Evolutionary conservation across 2,329 filamentous ascomycete genomes (phyloP), one percentile per base, ranked within the genome.

Genomic region (Aschersonia sp.): DNA sequence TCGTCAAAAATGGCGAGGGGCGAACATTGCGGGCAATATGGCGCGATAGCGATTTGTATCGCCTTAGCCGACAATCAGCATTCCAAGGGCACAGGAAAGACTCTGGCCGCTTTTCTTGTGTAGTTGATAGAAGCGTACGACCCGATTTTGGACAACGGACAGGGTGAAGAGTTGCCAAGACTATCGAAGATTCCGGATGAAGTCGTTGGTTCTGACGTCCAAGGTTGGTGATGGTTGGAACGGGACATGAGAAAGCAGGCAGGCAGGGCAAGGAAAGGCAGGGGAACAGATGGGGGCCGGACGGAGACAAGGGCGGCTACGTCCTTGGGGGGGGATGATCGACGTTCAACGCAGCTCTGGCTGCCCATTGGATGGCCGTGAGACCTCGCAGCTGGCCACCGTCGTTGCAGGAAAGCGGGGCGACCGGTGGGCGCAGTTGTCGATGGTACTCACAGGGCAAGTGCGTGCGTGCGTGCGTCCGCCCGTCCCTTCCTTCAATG

Each of bases 1-100:
- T 56, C 58, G 57, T 55, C 58, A 62, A 56, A 52, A 47, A 55
- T 53, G 53, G 52, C 50, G 54, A 53, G 50, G 54, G 58, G 58
- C 65, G 63, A 56, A 55, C 63, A 63, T 57, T 52, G 52, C 57
- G 55, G 54, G 53, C 56, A 57, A 55, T 56, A 54, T 53, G 52
- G 56, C 53, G 56, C 58, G 55, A 57, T 51, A 50, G 53, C 54
- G 52, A 53, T 49, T 48, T 12, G 35, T 44, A 41, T 37, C 45
- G 43, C 41, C 40, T 41, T 12, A 12, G 12, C 35, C 12, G 35
- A 37, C 12, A 12, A 37, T 37, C 12, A 12, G 35, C 35, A 37
- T 37, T 37, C 35, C 35, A 12, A 37, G 8, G 35, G 12, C 35
- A 37, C 8, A 37, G 35, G 35, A 37, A 37, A 37, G 35, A 12